phyloP scores from a whole-genome alignment of 306 rosid species.

The Cicer bijugum region DNA sequence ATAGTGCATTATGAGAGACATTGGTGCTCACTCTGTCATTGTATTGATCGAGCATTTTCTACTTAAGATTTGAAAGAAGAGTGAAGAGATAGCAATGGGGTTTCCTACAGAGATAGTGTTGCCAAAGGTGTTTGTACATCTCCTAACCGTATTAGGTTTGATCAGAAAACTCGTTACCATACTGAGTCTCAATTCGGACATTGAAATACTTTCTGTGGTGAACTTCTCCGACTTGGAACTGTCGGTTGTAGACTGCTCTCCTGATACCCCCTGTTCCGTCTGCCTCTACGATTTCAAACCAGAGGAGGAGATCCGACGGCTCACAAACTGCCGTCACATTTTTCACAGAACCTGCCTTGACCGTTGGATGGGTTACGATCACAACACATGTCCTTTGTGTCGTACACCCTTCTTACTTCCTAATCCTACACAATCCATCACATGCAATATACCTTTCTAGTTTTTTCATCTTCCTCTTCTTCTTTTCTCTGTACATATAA shows the following conservation, averaged over 20 bases:
- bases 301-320: conserved; percentile 76
- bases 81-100: no score
- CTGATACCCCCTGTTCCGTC: conserved; percentile 71
- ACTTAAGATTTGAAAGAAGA: no score
- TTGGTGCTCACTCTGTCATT: background rate
- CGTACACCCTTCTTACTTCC: conserved; percentile 70
- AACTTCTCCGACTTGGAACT: conserved; percentile 59
- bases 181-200: conserved; percentile 60
- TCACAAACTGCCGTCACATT: conserved; percentile 76
- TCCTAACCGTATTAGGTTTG: conserved; percentile 59
- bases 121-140: conserved; percentile 67
- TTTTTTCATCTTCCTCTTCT: background rate
- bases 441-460: conserved; percentile 58
- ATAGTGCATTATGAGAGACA: conserved; percentile 15
- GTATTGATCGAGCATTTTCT: background rate
- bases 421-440: conserved; percentile 39
- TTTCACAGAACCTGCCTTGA: conserved; percentile 81
- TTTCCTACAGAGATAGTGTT: conserved; percentile 54
- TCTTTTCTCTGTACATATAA: background rate
- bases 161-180: conserved; percentile 57
- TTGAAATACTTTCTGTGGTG: conserved; percentile 66
- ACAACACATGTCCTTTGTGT: conserved; percentile 84
- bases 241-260: conserved; percentile 49
- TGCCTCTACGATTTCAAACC: conserved; percentile 77
- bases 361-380: conserved; percentile 92